Percentiles rank a stretch among this genome's conserved stretches.
Conservation (phyloP, 2,329 filamentous ascomycete species). For the Parasarocladium wereldwijsianum region DNA sequence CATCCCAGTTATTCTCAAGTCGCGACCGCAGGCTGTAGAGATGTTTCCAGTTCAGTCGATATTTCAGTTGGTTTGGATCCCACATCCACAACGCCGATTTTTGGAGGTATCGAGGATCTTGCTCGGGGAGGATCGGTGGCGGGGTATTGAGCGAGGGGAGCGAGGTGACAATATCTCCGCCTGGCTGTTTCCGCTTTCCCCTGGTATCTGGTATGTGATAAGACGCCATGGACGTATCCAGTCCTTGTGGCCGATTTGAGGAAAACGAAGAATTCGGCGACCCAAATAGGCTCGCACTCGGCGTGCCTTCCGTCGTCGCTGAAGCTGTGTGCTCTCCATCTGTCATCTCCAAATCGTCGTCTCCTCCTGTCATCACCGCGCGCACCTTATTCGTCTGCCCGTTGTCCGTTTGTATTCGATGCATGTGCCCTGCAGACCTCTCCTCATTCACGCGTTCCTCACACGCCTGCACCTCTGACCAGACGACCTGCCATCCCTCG, state of each 20-base stretch:
- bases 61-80: constrained; percentile 29
- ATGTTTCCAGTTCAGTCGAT: constrained; percentile 81
- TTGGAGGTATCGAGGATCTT: constrained; percentile 17
- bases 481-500: constrained; percentile 73
- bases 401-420: constrained; percentile 29
- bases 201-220: constrained; percentile 16
- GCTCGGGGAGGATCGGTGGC: constrained; percentile 14
- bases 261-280: constrained; percentile 18
- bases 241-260: constrained; percentile 12
- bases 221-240: no score
- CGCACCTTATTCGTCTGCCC: constrained; percentile 40
- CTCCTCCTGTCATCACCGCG: constrained; percentile 32
- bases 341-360: constrained; percentile 33
- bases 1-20: constrained; percentile 84
- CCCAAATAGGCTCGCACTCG: constrained; percentile 19
- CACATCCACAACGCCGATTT: constrained; percentile 36
- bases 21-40: constrained; percentile 77
- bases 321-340: constrained; percentile 18
- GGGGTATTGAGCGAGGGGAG: no score
- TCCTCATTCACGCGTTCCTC: constrained; percentile 44
- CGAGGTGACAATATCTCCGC: constrained; percentile 16
- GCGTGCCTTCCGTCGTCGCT: constrained; percentile 8
- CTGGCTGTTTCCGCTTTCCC: constrained; percentile 21
- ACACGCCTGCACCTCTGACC: constrained; percentile 47
- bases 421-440: constrained; percentile 23